phyloP scores from a whole-genome alignment of 345 rosid genomes.

The Pugionium cornutum region DNA sequence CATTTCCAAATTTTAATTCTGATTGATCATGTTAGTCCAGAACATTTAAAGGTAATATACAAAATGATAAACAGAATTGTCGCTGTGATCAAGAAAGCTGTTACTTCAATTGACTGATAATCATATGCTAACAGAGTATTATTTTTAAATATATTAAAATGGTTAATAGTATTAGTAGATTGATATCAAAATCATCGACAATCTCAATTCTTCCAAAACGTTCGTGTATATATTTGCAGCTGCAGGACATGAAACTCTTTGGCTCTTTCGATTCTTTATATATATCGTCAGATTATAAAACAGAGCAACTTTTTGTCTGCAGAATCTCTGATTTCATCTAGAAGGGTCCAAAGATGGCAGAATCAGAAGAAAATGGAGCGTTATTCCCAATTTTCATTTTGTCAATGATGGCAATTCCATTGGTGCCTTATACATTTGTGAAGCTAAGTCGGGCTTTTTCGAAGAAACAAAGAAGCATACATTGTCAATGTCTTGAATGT shows the following conservation, averaged over 20 bases:
- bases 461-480: constrained; percentile 60
- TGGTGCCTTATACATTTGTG: constrained; percentile 76
- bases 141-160: background rate
- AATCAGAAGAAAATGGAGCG: constrained; percentile 72
- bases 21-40: constrained; percentile 16
- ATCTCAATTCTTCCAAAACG: background rate
- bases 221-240: background rate
- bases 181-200: background rate
- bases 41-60: background rate
- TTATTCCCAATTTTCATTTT: constrained; percentile 90
- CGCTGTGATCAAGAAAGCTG: background rate
- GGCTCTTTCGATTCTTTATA: background rate
- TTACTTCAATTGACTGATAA: background rate
- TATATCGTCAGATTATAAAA: background rate
- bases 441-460: constrained; percentile 72
- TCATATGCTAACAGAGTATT: background rate
- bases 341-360: constrained; percentile 59
- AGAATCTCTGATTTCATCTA: constrained; percentile 30
- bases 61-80: background rate
- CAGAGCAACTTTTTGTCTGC: constrained; percentile 1
- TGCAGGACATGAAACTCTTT: background rate
- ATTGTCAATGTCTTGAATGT: constrained; percentile 83
- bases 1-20: background rate
- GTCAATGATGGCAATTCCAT: constrained; percentile 86
- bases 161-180: background rate